phyloP scores from a whole-genome alignment of 78 protist species.

The Cavenderia fasciculata region DNA sequence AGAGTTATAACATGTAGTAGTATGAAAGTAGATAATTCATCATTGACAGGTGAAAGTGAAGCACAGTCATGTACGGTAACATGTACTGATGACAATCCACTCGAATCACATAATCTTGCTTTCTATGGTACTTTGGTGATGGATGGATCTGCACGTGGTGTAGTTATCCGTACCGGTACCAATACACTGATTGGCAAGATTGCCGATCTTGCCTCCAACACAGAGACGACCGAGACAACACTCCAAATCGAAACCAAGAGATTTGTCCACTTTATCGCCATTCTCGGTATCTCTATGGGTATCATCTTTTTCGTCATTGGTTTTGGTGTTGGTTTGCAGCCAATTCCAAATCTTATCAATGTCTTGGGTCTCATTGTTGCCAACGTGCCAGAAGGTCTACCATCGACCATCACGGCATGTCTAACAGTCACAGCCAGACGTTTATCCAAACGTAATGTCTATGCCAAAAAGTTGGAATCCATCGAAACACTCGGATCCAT shows the following conservation, averaged over 20 bases:
- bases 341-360: constrained; percentile 77
- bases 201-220: constrained; percentile 78
- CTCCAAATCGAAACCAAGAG: constrained; percentile 77
- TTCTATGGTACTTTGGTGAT: constrained; percentile 85
- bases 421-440: constrained; percentile 88
- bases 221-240: constrained; percentile 83
- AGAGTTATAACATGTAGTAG: constrained; percentile 80
- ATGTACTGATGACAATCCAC: constrained; percentile 80
- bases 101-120: constrained; percentile 88
- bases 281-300: constrained; percentile 70
- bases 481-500: constrained; percentile 96
- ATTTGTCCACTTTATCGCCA: constrained; percentile 26
- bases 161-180: constrained; percentile 88
- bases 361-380: constrained; percentile 91
- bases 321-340: constrained; percentile 38
- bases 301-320: constrained; percentile 49
- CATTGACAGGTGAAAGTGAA: constrained; percentile 96
- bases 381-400: constrained; percentile 93
- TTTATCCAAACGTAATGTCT: constrained; percentile 83
- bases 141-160: constrained; percentile 90
- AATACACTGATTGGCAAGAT: constrained; percentile 91
- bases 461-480: constrained; percentile 88
- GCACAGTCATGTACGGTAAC: constrained; percentile 80
- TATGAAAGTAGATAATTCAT: constrained; percentile 89
- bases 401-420: constrained; percentile 88